A percentile compares a stretch with the other conserved stretches of the same genome.
Conservation (phyloP, 768 basidiomycete species). For the Xerocomellus amylosporus region DNA sequence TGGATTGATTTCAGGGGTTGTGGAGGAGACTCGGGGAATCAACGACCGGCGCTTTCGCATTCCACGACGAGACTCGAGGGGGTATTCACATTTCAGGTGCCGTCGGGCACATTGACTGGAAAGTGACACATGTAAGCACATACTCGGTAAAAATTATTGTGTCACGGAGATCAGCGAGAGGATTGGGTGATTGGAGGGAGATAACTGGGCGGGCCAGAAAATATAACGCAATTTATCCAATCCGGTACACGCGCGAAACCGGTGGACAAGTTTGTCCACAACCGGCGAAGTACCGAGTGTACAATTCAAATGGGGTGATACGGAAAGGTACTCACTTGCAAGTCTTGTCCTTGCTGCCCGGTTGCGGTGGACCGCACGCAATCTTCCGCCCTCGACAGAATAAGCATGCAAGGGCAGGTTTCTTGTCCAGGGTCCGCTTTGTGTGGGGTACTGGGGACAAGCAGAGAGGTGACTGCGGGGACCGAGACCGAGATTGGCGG, state of each 20-base stretch:
- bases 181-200: constrained; percentile 22
- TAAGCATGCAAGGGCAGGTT: constrained; percentile 60
- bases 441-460: constrained; percentile 24
- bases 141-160: constrained; percentile 4
- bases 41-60: constrained; percentile 48
- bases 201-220: constrained; percentile 3
- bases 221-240: constrained; percentile 4
- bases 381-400: constrained; percentile 70
- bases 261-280: constrained; percentile 7
- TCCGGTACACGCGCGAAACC: constrained; percentile 13
- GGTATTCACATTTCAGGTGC: constrained; percentile 68
- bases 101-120: constrained; percentile 71
- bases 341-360: constrained; percentile 51
- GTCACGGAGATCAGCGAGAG: constrained; percentile 29
- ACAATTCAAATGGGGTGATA: not conserved
- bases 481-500: constrained; percentile 27
- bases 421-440: constrained; percentile 41
- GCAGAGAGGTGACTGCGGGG: constrained; percentile 19
- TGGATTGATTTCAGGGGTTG: constrained; percentile 24
- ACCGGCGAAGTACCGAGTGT: constrained; percentile 3
- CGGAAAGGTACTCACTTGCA: constrained; percentile 56
- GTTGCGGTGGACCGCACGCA: constrained; percentile 59
- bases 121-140: constrained; percentile 26
- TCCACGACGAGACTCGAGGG: constrained; percentile 65
- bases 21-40: constrained; percentile 29